Evolutionary conservation across 2,329 filamentous ascomycete species (phyloP), one percentile per base, ranked within the genome.

Genomic region (Fusarium palustre): DNA sequence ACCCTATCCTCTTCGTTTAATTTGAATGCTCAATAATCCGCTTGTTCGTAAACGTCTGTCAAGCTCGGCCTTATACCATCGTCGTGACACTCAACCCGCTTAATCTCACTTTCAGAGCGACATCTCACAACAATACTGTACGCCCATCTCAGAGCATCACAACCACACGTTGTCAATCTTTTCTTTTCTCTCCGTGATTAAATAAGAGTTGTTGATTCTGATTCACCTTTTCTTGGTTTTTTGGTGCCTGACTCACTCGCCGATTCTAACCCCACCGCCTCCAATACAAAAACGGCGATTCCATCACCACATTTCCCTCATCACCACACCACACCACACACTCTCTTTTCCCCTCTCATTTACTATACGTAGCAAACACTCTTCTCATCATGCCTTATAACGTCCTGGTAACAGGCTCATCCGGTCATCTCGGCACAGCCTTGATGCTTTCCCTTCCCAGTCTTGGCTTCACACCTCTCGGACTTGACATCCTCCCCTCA

Each of bases 321-420:
- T 15, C 33, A 28, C n/a, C n/a, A 22, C n/a, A 13, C 33, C 25
- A 50, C 24, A 28, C 24, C 28, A 30, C 5, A 34, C 6, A 41
- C 42, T 36, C 13, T 16, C 4, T 31, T 16, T 25, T n/a, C n/a
- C 30, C 25, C 41, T n/a, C 7, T 20, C 28, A 3, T 22, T 52
- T 34, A 31, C n/a, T 22, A 25, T 25, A 10, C 12, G n/a, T 11
- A 20, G 28, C 33, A 28, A 1, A 2, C 18, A 7, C 3, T 2
- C 18, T 46, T 20, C 16, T 16, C 18, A 41, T 25, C 43, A 68
- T 70, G 67, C 15, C 68, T 15, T 74, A 72, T 49, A 66, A 79
- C 63, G 78, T 84, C 39, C 81, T 85, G 18, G 80, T 84, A 38
- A 84, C 82, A 18, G 83, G 83, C 65, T 81, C 82, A 1, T 77